These are phyloP conservation scores for Pisolithus marmoratus DNA, from an alignment of 768 basidiomycete genomes.

Conservation along the genomic window DNA sequence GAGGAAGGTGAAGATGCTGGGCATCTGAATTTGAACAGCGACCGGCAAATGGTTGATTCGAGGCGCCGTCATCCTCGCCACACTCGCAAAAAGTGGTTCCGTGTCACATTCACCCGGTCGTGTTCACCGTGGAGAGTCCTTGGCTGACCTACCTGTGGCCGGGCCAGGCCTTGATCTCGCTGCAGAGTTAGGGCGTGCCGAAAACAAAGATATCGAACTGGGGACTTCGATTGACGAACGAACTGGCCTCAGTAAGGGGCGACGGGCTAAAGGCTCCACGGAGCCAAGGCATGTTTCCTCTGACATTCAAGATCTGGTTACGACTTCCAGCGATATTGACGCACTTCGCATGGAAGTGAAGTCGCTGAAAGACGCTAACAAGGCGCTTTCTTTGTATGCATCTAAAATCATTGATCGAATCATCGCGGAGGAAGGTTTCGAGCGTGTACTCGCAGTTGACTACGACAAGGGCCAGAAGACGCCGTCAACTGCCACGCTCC, in stretches of 20 bases:
- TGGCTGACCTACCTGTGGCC: conserved; percentile 81
- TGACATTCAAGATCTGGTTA: conserved; percentile 38
- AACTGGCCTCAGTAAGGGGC: conserved; percentile 39
- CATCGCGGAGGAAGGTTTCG: conserved; percentile 93
- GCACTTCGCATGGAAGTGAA: conserved; percentile 84
- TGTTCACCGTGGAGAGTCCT: conserved; percentile 63
- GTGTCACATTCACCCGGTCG: conserved; percentile 39
- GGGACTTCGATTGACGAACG: conserved; percentile 50
- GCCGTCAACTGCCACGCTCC: conserved; percentile 34
- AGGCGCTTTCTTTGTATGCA: conserved; percentile 90
- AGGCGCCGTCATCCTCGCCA: conserved; percentile 39
- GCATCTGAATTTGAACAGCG: conserved; percentile 27
- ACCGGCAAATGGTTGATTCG: conserved; percentile 33
- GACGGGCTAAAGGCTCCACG: conserved; percentile 34
- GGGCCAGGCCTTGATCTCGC: conserved; percentile 88
- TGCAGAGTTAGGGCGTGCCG: conserved; percentile 86
- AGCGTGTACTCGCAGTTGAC: conserved; percentile 92
- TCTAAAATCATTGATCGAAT: conserved; percentile 98
- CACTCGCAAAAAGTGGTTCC: conserved; percentile 53
- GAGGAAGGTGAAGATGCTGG: conserved; percentile 37
- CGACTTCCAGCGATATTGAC: conserved; percentile 55
- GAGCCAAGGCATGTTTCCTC: conserved; percentile 30
- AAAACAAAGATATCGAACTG: conserved; percentile 77
- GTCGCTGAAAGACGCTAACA: conserved; percentile 91
- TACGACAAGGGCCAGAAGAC: conserved; percentile 61